phyloP scores from a whole-genome alignment of 208 protist genomes.

The Herpetomonas tarakana region DNA sequence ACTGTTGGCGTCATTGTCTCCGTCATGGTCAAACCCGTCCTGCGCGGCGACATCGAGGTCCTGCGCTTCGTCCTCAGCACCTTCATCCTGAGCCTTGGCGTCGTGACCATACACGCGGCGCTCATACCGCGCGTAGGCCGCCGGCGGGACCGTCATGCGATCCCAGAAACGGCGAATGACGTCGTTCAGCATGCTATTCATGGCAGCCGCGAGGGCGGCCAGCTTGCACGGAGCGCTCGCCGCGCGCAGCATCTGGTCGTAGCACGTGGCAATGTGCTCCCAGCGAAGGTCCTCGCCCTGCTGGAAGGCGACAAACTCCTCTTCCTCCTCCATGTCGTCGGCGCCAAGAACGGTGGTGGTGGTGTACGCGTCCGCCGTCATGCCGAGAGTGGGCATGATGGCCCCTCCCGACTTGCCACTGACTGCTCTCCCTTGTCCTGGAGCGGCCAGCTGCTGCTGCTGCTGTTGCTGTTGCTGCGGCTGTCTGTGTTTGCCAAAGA shows the following conservation, averaged over 20 bases:
- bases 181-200: slow-evolving; percentile 60
- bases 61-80: too few relatives aligned
- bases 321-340: slow-evolving; percentile 22
- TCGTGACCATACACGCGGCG: too few relatives aligned
- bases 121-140: slow-evolving; percentile 31
- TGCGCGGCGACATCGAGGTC: too few relatives aligned
- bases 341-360: slow-evolving; percentile 1
- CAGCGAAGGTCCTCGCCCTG: slow-evolving; percentile 53
- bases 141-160: slow-evolving; percentile 64
- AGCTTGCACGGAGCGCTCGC: slow-evolving; percentile 18
- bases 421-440: too few relatives aligned
- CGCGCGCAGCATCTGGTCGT: slow-evolving; percentile 56
- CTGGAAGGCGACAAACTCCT: slow-evolving; percentile 33
- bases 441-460: too few relatives aligned
- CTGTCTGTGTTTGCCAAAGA: neutral
- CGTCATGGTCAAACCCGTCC: too few relatives aligned
- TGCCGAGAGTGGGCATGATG: slow-evolving; percentile 7
- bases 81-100: too few relatives aligned
- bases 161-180: slow-evolving; percentile 81
- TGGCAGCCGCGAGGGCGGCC: slow-evolving; percentile 25
- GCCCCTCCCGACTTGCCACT: neutral
- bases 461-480: neutral
- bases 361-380: slow-evolving; percentile 9
- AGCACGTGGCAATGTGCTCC: slow-evolving; percentile 55
- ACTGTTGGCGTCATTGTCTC: too few relatives aligned